These are phyloP conservation scores for Solanum chiquidenum DNA, from an alignment of 257 asterid species.

Conservation along the genomic window DNA sequence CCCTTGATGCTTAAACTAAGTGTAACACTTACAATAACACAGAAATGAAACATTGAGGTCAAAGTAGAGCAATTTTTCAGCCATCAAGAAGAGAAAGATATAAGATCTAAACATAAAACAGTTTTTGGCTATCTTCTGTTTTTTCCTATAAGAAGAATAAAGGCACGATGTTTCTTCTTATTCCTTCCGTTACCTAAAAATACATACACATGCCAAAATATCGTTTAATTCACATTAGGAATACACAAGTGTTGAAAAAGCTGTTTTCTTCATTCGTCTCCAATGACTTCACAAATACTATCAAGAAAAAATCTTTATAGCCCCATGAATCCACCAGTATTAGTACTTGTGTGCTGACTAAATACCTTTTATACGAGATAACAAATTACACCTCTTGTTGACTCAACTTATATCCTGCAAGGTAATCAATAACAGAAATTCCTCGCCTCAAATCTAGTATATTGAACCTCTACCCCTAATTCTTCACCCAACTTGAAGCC, in stretches of 20 bases:
- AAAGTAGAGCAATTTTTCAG: not conserved
- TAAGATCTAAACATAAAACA: not conserved
- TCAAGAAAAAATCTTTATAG: not conserved
- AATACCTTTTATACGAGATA: not conserved
- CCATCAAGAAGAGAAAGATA: not conserved
- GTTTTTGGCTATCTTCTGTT: not conserved
- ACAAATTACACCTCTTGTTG: not conserved
- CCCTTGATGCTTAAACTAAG: not conserved
- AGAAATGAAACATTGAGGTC: not conserved
- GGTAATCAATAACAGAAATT: not conserved
- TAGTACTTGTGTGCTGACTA: not conserved
- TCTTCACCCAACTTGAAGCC: not conserved
- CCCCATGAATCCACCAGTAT: not conserved
- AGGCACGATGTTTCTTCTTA: not conserved
- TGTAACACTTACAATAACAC: not conserved
- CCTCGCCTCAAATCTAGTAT: not conserved
- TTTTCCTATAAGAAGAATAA: not conserved
- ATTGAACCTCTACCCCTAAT: not conserved
- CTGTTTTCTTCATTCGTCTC: not conserved
- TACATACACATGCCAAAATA: not conserved
- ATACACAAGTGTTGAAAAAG: not conserved
- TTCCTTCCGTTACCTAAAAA: not conserved
- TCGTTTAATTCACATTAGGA: not conserved
- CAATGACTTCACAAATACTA: not conserved
- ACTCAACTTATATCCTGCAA: not conserved